phyloP scores from a whole-genome alignment of 2,329 filamentous ascomycete genomes.

The Fusarium sp. region DNA sequence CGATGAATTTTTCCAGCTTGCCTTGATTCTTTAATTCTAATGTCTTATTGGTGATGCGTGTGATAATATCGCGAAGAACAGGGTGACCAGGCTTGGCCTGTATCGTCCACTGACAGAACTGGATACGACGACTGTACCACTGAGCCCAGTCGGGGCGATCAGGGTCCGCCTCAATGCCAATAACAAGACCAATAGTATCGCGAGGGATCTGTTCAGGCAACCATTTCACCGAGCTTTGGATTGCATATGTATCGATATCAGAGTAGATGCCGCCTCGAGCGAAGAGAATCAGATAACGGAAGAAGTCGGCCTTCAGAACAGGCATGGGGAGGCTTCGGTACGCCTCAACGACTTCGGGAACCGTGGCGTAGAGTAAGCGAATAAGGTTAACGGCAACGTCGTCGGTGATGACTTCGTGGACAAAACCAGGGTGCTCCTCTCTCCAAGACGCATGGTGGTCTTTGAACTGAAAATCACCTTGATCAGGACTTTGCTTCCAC shows the following conservation, averaged over 20 bases:
- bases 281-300: conserved; percentile 75
- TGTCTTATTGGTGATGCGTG: conserved; percentile 84
- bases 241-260: conserved; percentile 89
- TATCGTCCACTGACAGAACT: conserved; percentile 99
- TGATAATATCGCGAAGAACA: conserved; percentile 85
- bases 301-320: conserved; percentile 82
- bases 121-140: conserved; percentile 96
- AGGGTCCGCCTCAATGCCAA: conserved; percentile 96
- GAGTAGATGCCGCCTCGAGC: conserved; percentile 77
- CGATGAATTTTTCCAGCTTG: conserved; percentile 65
- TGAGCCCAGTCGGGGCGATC: conserved; percentile 91
- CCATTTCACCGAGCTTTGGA: conserved; percentile 88
- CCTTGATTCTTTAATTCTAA: conserved; percentile 76
- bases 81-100: conserved; percentile 95
- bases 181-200: conserved; percentile 82
- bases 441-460: conserved; percentile 91
- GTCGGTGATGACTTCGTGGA: conserved; percentile 98
- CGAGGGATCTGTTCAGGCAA: conserved; percentile 80
- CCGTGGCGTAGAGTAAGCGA: conserved; percentile 83
- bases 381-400: conserved; percentile 83
- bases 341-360: conserved; percentile 81
- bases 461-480: conserved; percentile 81
- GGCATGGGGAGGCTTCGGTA: conserved; percentile 77
- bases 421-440: conserved; percentile 84
- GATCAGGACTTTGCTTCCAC: conserved; percentile 88